phyloP scores from a whole-genome alignment of 2,329 filamentous ascomycete genomes.

The Diplocarpon rosae region DNA sequence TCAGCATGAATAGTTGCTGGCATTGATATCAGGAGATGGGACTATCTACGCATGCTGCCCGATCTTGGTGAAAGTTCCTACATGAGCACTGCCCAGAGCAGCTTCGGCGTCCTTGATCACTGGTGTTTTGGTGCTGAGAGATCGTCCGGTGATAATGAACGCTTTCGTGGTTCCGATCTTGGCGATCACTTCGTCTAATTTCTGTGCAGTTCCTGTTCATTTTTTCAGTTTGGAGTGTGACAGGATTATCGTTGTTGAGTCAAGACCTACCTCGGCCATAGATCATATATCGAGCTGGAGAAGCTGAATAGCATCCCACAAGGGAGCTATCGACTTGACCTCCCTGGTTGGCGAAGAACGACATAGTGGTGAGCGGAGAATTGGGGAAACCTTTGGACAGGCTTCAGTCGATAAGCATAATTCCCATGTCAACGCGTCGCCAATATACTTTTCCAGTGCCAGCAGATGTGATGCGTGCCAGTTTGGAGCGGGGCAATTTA shows the following conservation, averaged over 20 bases:
- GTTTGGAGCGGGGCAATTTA: too few relatives aligned
- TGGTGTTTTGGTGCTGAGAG: conserved; percentile 41
- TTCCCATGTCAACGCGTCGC: too few relatives aligned
- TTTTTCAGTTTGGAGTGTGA: too few relatives aligned
- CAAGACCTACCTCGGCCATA: conserved; percentile 14
- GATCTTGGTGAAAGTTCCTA: conserved; percentile 36
- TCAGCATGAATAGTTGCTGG: too few relatives aligned
- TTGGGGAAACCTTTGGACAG: neutral
- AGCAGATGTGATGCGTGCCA: too few relatives aligned
- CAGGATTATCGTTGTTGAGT: neutral
- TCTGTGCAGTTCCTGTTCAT: too few relatives aligned
- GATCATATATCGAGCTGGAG: conserved; percentile 15
- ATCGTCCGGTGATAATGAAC: conserved; percentile 45
- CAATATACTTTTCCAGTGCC: too few relatives aligned
- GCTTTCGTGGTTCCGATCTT: conserved; percentile 35
- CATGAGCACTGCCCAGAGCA: conserved; percentile 35
- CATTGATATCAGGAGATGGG: too few relatives aligned
- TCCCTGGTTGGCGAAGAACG: conserved; percentile 7
- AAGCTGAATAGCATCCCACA: conserved; percentile 12
- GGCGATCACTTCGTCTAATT: too few relatives aligned
- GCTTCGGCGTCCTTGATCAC: conserved; percentile 40
- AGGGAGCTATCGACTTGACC: conserved; percentile 12
- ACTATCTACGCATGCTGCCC: too few relatives aligned
- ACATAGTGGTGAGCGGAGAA: conserved; percentile 5
- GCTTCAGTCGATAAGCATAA: too few relatives aligned